phyloP scores from a whole-genome alignment of 2,329 filamentous ascomycete genomes.

The Penicillium sp. region DNA sequence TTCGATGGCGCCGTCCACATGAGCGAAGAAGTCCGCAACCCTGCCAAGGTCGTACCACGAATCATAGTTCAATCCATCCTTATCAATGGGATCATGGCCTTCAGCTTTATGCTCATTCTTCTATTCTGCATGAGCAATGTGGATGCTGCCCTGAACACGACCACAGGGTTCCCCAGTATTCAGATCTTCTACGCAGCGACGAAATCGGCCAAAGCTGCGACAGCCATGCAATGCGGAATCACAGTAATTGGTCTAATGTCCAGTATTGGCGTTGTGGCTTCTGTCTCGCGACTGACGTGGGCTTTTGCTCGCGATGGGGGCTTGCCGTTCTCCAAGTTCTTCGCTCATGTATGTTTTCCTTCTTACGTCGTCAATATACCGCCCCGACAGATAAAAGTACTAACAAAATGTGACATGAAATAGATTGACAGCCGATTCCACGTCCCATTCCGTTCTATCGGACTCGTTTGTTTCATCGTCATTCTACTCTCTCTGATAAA shows the following conservation, averaged over 20 bases:
- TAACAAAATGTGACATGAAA: not conserved
- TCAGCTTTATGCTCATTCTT: slow-evolving; percentile 39
- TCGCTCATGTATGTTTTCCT: slow-evolving; percentile 21
- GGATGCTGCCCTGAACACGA: slow-evolving; percentile 26
- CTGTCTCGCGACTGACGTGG: slow-evolving; percentile 48
- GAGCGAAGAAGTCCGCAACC: slow-evolving; percentile 44
- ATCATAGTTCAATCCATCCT: slow-evolving; percentile 44
- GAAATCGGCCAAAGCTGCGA: slow-evolving; percentile 38
- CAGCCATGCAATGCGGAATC: slow-evolving; percentile 37
- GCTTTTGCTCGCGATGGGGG: slow-evolving; percentile 49
- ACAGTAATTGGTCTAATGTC: slow-evolving; percentile 37
- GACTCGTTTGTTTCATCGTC: slow-evolving; percentile 30
- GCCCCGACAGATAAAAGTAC: not conserved
- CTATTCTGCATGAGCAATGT: slow-evolving; percentile 44
- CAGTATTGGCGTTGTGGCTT: slow-evolving; percentile 43
- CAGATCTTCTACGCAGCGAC: slow-evolving; percentile 41
- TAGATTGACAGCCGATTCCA: slow-evolving; percentile 24
- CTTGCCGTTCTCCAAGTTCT: slow-evolving; percentile 29
- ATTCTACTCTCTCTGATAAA: slow-evolving; percentile 36
- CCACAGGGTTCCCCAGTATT: slow-evolving; percentile 39
- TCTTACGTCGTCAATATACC: too few species aligned
- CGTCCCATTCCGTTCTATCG: slow-evolving; percentile 35
- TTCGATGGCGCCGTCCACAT: slow-evolving; percentile 49
- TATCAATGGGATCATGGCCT: slow-evolving; percentile 42
- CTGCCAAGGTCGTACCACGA: slow-evolving; percentile 44